Evolutionary conservation across 2,329 filamentous ascomycete species (phyloP), one percentile per base, ranked within the genome.

Genomic region (Fusarium sulawesiense): DNA sequence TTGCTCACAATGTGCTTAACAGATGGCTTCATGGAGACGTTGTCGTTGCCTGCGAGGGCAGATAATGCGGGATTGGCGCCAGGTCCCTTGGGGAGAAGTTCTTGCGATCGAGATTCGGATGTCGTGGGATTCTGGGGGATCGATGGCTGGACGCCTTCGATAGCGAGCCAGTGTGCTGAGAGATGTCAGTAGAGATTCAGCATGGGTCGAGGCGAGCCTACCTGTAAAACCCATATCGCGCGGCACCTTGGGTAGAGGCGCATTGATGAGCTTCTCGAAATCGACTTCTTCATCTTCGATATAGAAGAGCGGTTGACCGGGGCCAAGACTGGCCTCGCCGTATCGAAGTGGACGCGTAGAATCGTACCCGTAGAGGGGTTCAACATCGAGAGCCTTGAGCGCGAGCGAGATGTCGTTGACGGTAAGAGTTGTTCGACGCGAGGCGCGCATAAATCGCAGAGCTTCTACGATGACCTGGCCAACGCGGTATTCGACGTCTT

Each of bases 241-340:
- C 34, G 96, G 96, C 30, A 99, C 94, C 80, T 97, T 98, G 27
- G 96, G 96, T 72, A 99, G 82, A 7, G 96, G 93, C 70, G 94
- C 94, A 82, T 99, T 99, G 79, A 99, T 98, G 72, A 99, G 85
- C 84, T 98, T 98, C 83, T 99, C 96, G 78, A 99, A 98, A 80
- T 99, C 96, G 57, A 98, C 91, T 83, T 99, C 96, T 78, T 99
- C 96, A 78, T 99, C 96, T 77, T 99, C 96, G 40, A 99, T 92
- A 79, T 99, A 99, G 81, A 95, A 99, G 23, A 99, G 84, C 56
- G 95, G 94, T 81, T 99, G 96, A 12, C 95, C 94, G 16, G 94
- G 94, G 0, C 96, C 96, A 65, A 99, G 84, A 61, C 93, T 97
- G 5, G 96, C 96, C 81, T 99, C 96, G 54, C 96, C 96, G 77